phyloP scores from a whole-genome alignment of 257 asterid genomes.

The Solanum piurae region DNA sequence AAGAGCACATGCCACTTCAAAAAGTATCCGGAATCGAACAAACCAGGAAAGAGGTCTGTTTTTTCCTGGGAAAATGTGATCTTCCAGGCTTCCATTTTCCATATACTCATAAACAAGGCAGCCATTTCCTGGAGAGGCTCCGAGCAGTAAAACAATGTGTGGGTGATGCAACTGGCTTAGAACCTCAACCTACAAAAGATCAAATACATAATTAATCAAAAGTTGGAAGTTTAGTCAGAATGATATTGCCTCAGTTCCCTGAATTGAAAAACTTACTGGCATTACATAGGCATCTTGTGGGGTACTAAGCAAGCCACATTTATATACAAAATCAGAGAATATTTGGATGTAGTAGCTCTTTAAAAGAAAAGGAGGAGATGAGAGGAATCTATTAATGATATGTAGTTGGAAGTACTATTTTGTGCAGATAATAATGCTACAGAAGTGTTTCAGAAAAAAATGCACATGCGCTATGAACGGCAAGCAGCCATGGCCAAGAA shows the following conservation, averaged over 20 bases:
- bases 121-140: conserved; percentile 83
- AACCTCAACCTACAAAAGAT: conserved; percentile 62
- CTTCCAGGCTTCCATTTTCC: conserved; percentile 83
- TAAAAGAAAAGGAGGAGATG: background rate
- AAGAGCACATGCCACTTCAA: conserved; percentile 82
- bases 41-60: conserved; percentile 65
- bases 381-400: background rate
- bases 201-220: background rate
- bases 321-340: background rate
- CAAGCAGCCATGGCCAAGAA: background rate
- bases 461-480: background rate
- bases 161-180: conserved; percentile 81
- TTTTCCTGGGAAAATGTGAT: conserved; percentile 34
- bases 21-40: conserved; percentile 58
- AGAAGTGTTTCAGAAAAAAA: background rate
- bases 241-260: background rate
- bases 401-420: background rate
- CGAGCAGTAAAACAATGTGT: conserved; percentile 55
- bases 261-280: background rate
- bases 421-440: background rate
- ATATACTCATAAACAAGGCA: conserved; percentile 75
- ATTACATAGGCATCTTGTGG: background rate
- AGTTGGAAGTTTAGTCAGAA: background rate
- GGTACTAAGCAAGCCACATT: background rate
- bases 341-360: background rate